Base-by-base conservation (phyloP, 164 flowering plant species). In the Pachysandra terminalis region DNA sequence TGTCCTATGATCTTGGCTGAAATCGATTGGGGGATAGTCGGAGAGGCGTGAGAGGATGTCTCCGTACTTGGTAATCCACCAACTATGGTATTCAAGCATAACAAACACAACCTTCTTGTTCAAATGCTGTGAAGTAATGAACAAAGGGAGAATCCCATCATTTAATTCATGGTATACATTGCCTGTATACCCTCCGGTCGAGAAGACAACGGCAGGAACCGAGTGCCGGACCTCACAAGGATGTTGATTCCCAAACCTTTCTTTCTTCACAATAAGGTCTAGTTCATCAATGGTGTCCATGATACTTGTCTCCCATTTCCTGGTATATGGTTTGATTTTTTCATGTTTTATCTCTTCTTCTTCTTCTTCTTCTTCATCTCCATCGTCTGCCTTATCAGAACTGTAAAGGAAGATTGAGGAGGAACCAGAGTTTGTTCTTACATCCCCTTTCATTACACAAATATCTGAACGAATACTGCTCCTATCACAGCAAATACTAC, bases 161-260 rank as follows among this genome's bases (percentile, higher is more conserved):
- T 95, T 95, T 82, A 95, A 91, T 53, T 95, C 98, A 59, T 95
- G 98, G 65, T 89, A 95, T 16, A 90, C 85, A 62, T 94, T 94
- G 16, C 98, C 98, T 0, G 98, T 94, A 57, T 90, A 94, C 12
- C 98, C 97, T 52, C 96, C 93, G 0, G 87, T 94, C 0, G 98
- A 94, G 87, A 94, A 91, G 74, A 94, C 75, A 59, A 95, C 72
- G 0, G 96, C 97, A 0, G 96, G 96, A 28, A 87, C 96, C 71
- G 89, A 78, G 72, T 94, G 93, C 16, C 59, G 28, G 21, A 87
- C 86, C 69, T 91, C 89, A 67, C 98, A 94, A 5, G 59, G 45
- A 52, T 76, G 87, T 54, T 64, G 13, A 25, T 7, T 54, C 16
- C 68, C 67, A 9, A 54, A 54, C 41, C 53, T 45, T 14, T 54